A percentile compares a stretch with the other conserved stretches of the same genome.
Evolutionary conservation across 2,329 filamentous ascomycete genomes (phyloP).

Genomic region (Calonectria pauciramosa): DNA sequence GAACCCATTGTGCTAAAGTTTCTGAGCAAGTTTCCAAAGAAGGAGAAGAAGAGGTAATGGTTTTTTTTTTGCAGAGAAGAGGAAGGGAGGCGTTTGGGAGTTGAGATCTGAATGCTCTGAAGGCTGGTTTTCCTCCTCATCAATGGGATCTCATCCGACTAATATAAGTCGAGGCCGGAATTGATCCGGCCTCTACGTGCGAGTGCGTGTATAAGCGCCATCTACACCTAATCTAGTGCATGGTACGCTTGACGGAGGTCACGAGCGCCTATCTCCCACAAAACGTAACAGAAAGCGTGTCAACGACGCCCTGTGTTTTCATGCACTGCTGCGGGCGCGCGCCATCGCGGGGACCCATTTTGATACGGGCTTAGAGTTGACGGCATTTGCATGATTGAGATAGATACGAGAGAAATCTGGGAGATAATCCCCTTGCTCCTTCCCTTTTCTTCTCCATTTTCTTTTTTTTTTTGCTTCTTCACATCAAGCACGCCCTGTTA

Average conservation of each 20-base stretch:
- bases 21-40: constrained; percentile 22
- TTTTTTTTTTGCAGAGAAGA: background rate
- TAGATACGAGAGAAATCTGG: background rate
- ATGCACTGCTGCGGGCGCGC: constrained; percentile 18
- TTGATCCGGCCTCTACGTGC: constrained; percentile 58
- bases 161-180: constrained; percentile 65
- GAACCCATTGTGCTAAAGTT: constrained; percentile 56
- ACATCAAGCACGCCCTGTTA: constrained; percentile 5
- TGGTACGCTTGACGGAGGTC: constrained; percentile 32
- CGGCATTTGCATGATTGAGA: constrained; percentile 7
- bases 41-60: background rate
- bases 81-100: background rate
- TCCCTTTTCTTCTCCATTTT: background rate
- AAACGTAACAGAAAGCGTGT: constrained; percentile 45
- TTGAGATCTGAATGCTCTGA: background rate
- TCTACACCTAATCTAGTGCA: constrained; percentile 32
- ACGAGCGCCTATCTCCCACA: constrained; percentile 26
- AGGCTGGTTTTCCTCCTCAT: constrained; percentile 12
- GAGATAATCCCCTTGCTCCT: background rate
- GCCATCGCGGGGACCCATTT: constrained; percentile 9
- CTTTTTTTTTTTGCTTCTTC: background rate
- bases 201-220: constrained; percentile 41
- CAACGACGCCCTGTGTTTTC: constrained; percentile 10
- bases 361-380: constrained; percentile 12
- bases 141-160: constrained; percentile 51